These are phyloP conservation scores for Fraxinus baroniana DNA, from an alignment of 305 asterid genomes.

Conservation along the genomic window DNA sequence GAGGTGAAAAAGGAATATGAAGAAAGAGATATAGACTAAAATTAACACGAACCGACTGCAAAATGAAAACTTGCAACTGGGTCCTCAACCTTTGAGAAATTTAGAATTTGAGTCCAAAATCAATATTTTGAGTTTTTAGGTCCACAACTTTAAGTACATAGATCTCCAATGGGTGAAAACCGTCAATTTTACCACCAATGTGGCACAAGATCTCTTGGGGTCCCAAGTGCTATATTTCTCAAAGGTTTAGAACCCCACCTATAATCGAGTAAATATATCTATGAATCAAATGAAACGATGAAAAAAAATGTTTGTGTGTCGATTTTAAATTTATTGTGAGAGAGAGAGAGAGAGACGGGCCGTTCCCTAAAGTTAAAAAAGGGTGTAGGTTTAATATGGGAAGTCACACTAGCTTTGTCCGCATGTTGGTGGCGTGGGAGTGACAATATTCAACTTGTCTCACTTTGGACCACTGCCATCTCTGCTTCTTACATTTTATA, in stretches of 20 bases:
- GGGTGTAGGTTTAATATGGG: conserved; percentile 30
- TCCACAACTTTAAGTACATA: neutral
- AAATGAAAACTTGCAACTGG: neutral
- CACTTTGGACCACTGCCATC: conserved; percentile 45
- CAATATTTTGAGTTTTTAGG: neutral
- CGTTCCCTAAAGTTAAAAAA: conserved; percentile 21
- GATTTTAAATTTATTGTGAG: neutral
- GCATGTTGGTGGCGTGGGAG: conserved; percentile 49
- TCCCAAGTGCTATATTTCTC: neutral
- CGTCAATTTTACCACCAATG: neutral
- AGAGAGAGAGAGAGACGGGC: neutral
- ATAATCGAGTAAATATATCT: neutral
- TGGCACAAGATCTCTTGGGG: neutral
- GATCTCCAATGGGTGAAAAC: neutral
- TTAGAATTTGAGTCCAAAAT: neutral
- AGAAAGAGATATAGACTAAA: neutral
- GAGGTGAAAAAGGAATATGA: neutral
- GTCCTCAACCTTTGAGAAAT: neutral
- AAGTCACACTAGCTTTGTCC: conserved; percentile 30
- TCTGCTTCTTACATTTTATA: conserved; percentile 17
- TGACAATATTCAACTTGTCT: conserved; percentile 59
- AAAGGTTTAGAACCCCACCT: neutral
- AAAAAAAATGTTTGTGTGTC: neutral
- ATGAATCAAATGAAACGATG: neutral
- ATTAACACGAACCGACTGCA: neutral